These are phyloP conservation scores for Halenospora varia DNA, from an alignment of 495 filamentous ascomycete species.

Conservation along the genomic window DNA sequence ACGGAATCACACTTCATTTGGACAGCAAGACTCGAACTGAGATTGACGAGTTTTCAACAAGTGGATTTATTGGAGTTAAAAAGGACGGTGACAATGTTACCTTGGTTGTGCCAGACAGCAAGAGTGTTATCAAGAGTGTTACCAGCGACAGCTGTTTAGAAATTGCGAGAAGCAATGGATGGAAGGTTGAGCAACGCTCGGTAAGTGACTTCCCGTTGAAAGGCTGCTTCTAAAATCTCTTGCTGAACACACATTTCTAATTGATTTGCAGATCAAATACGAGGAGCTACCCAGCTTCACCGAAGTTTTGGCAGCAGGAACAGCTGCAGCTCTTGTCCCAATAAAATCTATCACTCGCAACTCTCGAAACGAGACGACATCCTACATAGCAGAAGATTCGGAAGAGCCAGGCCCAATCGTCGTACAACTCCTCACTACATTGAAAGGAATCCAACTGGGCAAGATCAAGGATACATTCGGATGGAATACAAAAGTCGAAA, in stretches of 20 bases:
- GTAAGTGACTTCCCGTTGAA: slow-evolving; percentile 31
- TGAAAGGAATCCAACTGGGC: slow-evolving; percentile 83
- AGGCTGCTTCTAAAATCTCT: neutral
- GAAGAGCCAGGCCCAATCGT: slow-evolving; percentile 69
- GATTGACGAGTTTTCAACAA: slow-evolving; percentile 89
- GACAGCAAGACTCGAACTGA: slow-evolving; percentile 74
- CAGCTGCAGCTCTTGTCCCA: slow-evolving; percentile 86
- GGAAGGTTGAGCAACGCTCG: slow-evolving; percentile 58
- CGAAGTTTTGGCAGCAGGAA: slow-evolving; percentile 90
- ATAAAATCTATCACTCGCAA: slow-evolving; percentile 81
- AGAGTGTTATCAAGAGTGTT: slow-evolving; percentile 77
- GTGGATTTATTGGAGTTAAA: slow-evolving; percentile 74
- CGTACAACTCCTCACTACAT: slow-evolving; percentile 61
- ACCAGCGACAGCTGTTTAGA: slow-evolving; percentile 68
- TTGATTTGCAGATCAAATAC: slow-evolving; percentile 57
- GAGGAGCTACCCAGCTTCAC: slow-evolving; percentile 71
- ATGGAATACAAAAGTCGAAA: slow-evolving; percentile 60
- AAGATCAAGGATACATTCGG: slow-evolving; percentile 69
- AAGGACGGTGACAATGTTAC: slow-evolving; percentile 57
- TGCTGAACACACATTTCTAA: neutral
- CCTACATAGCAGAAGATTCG: slow-evolving; percentile 54
- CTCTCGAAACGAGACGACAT: slow-evolving; percentile 54
- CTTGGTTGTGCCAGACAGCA: slow-evolving; percentile 74
- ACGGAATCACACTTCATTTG: slow-evolving; percentile 81
- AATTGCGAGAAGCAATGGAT: slow-evolving; percentile 63